These are phyloP conservation scores for Kodamaea suecica DNA, from an alignment of 1,139 yeast genomes.

Conservation along the genomic window DNA sequence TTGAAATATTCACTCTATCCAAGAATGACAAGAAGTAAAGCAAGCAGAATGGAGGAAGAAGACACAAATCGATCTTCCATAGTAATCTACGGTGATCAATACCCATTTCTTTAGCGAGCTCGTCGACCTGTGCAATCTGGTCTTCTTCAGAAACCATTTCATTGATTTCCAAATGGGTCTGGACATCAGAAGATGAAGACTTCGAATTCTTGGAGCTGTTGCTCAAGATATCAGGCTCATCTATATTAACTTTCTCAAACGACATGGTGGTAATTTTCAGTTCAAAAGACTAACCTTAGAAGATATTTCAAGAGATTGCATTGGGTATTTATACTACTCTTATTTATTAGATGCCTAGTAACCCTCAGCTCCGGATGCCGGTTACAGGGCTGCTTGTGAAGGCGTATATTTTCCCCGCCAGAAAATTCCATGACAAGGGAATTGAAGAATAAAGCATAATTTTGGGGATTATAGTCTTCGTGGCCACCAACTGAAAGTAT, in stretches of 20 bases:
- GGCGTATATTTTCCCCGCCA: too few species aligned
- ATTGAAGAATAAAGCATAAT: too few species aligned
- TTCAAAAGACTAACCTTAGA: not conserved
- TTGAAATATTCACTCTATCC: conserved; percentile 72
- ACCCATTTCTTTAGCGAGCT: conserved; percentile 30
- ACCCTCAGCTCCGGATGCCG: too few species aligned
- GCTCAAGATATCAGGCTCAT: not conserved
- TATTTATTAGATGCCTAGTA: too few species aligned
- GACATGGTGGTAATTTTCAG: not conserved
- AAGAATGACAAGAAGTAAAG: conserved; percentile 66
- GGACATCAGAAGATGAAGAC: not conserved
- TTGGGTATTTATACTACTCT: not conserved
- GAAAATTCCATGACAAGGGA: too few species aligned
- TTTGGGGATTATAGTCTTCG: too few species aligned
- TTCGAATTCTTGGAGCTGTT: not conserved
- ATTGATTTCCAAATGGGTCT: too few species aligned
- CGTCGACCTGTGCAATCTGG: conserved; percentile 22
- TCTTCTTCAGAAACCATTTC: not conserved
- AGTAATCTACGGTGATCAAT: conserved; percentile 47
- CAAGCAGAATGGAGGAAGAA: conserved; percentile 68
- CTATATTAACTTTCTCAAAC: not conserved
- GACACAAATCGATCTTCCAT: conserved; percentile 62
- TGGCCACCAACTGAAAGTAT: too few species aligned
- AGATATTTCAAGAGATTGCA: not conserved
- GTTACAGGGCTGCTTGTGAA: too few species aligned